Evolutionary conservation across 257 asterid genomes (phyloP).

Genomic region (Solanum etuberosum): DNA sequence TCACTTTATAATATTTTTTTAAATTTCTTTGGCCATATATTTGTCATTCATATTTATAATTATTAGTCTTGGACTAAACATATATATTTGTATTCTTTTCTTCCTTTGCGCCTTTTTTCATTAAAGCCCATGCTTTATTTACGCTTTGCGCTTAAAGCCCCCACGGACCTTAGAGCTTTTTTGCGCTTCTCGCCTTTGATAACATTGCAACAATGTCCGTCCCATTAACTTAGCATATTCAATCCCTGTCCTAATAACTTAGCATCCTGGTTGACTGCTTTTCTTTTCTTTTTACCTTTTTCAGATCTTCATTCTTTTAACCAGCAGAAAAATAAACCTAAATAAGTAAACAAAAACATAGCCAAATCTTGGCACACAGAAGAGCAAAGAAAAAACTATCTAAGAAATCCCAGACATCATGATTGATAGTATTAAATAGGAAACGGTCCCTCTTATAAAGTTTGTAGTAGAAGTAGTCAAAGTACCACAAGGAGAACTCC

Average conservation of each 20-base stretch:
- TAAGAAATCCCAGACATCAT: background rate
- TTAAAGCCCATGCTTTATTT: no score
- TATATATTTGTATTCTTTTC: no score
- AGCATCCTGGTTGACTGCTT: background rate
- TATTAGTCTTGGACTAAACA: no score
- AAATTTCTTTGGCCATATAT: no score
- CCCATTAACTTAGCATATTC: background rate
- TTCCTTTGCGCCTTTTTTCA: no score
- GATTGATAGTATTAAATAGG: background rate
- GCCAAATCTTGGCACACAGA: background rate
- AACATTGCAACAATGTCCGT: no score
- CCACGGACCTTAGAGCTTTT: no score
- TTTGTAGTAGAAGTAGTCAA: background rate
- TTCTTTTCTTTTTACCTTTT: background rate
- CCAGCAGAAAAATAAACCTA: background rate
- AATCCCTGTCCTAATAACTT: background rate
- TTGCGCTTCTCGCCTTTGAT: no score
- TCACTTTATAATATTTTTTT: no score
- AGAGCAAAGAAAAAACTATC: background rate
- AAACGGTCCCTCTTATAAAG: background rate
- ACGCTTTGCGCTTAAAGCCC: no score
- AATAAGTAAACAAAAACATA: background rate
- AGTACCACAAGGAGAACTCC: constrained; percentile 97
- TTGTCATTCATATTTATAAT: no score
- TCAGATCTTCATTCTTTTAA: background rate